These are phyloP conservation scores for Eustoma russellianum DNA, from an alignment of 257 asterid species.

Conservation along the genomic window DNA sequence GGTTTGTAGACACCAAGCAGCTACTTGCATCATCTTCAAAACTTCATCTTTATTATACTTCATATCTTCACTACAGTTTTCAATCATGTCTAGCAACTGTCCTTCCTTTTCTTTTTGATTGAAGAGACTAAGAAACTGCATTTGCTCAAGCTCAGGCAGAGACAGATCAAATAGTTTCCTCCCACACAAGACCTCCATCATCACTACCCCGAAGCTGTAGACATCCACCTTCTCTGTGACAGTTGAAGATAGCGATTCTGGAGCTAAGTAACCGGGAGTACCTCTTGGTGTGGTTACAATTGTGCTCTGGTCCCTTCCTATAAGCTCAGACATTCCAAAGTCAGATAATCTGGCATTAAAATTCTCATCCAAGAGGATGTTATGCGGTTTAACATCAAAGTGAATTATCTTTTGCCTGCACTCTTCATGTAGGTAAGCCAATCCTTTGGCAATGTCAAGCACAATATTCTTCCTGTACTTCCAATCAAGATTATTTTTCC, in stretches of 20 bases:
- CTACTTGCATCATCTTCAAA: too few relatives aligned
- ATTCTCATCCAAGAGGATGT: slow-evolving; percentile 55
- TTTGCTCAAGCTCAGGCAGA: slow-evolving; percentile 27
- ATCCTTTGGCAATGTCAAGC: slow-evolving; percentile 58
- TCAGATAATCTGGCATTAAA: slow-evolving; percentile 67
- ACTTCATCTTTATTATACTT: too few relatives aligned
- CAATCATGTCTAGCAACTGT: slow-evolving; percentile 37
- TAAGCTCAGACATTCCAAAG: slow-evolving; percentile 70
- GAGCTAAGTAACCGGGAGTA: slow-evolving; percentile 86
- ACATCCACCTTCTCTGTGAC: slow-evolving; percentile 79
- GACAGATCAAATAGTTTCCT: slow-evolving; percentile 63
- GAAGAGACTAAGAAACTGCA: slow-evolving; percentile 80
- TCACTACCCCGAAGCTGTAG: slow-evolving; percentile 76
- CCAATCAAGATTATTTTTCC: slow-evolving; percentile 45
- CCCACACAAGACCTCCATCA: slow-evolving; percentile 60
- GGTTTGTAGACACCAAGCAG: too few relatives aligned
- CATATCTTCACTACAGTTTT: slow-evolving; percentile 7
- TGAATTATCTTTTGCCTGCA: slow-evolving; percentile 62
- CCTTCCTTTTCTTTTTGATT: slow-evolving; percentile 53
- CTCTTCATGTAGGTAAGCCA: slow-evolving; percentile 73
- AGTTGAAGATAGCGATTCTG: slow-evolving; percentile 80
- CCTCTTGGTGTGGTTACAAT: slow-evolving; percentile 72
- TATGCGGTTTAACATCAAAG: slow-evolving; percentile 77
- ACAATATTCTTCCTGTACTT: slow-evolving; percentile 53
- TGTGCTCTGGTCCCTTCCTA: slow-evolving; percentile 69